Percentiles rank a stretch among this genome's conserved stretches.
Conservation (phyloP, 2,329 filamentous ascomycete species). For the Hypoxylon sp. region DNA sequence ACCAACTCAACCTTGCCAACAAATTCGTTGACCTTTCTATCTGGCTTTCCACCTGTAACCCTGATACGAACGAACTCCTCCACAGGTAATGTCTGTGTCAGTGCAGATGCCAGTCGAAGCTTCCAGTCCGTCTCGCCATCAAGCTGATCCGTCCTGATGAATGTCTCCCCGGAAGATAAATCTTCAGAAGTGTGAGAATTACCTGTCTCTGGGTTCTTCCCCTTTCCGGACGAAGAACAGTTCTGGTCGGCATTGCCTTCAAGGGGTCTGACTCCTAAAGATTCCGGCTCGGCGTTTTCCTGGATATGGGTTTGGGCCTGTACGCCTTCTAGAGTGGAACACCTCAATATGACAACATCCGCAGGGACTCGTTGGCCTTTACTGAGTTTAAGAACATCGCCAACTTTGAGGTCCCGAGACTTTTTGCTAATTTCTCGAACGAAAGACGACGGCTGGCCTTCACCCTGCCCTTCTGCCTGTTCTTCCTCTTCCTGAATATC, state of each 20-base stretch:
- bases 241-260: constrained; percentile 46
- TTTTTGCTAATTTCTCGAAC: constrained; percentile 80
- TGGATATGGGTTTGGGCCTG: constrained; percentile 51
- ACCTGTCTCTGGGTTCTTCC: constrained; percentile 49
- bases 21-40: constrained; percentile 95
- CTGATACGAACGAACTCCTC: constrained; percentile 77
- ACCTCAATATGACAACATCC: constrained; percentile 93
- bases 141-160: constrained; percentile 96
- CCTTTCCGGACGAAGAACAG: constrained; percentile 53
- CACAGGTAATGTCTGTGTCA: constrained; percentile 82
- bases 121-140: constrained; percentile 99
- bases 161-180: constrained; percentile 82
- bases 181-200: constrained; percentile 52
- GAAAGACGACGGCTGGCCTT: constrained; percentile 59
- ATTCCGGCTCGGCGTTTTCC: constrained; percentile 54
- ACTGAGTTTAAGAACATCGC: constrained; percentile 91
- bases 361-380: constrained; percentile 95
- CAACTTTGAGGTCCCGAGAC: constrained; percentile 90
- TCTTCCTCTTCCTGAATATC: constrained; percentile 80
- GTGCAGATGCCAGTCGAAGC: constrained; percentile 83
- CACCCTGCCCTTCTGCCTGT: constrained; percentile 59
- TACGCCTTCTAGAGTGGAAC: constrained; percentile 69
- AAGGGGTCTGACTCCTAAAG: constrained; percentile 58
- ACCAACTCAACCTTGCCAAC: constrained; percentile 86
- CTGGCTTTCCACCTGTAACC: constrained; percentile 88